These are phyloP conservation scores for Vanrija pseudolonga DNA, from an alignment of 1,284 basidiomycete genomes.

Conservation along the genomic window DNA sequence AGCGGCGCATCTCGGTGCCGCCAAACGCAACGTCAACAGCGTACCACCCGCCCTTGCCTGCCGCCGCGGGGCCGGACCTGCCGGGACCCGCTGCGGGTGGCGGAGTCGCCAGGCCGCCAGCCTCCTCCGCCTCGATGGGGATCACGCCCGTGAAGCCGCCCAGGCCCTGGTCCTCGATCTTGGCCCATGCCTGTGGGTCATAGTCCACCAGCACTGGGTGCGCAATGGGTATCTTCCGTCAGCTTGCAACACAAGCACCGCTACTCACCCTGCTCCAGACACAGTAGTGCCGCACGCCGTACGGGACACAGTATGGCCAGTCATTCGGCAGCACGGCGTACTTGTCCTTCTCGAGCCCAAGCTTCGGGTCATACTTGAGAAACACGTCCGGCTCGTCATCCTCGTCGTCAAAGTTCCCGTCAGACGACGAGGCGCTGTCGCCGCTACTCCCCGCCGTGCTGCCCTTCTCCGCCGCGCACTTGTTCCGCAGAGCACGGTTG, in stretches of 20 bases:
- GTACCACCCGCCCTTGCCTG: conserved; percentile 29
- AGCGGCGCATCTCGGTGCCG: conserved; percentile 26
- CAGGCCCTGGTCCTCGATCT: conserved; percentile 38
- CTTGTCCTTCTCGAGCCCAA: conserved; percentile 30
- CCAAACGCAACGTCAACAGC: conserved; percentile 28
- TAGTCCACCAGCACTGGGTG: conserved; percentile 40
- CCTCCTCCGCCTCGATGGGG: conserved; percentile 5
- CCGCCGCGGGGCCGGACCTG: conserved; percentile 1
- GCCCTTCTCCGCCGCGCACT: conserved; percentile 1
- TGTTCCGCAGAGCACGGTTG: conserved; percentile 3
- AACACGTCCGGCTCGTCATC: conserved; percentile 26
- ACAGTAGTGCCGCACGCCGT: conserved; percentile 43
- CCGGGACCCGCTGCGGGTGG: not conserved
- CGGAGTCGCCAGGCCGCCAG: not conserved
- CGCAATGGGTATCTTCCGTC: conserved; percentile 40
- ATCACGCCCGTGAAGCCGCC: conserved; percentile 45
- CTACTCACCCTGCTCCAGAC: conserved; percentile 44
- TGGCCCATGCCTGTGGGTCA: conserved; percentile 33
- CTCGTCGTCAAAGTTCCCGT: conserved; percentile 9
- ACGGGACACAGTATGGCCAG: conserved; percentile 48
- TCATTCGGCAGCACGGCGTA: conserved; percentile 46
- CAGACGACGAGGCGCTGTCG: not conserved
- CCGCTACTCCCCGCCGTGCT: not conserved
- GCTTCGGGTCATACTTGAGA: conserved; percentile 24
- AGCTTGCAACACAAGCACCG: not conserved